Conservation (phyloP, 2,329 filamentous ascomycete species). For the Elsinoe fawcettii region DNA sequence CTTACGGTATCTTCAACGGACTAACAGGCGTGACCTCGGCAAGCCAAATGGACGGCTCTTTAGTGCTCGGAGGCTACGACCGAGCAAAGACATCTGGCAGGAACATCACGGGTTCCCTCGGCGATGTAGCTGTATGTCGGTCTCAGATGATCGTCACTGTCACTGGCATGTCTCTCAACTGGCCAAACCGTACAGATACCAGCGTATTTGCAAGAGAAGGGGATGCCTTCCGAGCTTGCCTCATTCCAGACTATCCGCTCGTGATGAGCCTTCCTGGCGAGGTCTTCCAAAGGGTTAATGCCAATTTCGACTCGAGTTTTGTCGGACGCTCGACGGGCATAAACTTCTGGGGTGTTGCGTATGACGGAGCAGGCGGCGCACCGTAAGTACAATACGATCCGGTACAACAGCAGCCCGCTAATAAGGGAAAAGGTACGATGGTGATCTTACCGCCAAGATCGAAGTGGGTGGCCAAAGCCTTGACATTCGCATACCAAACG, state of each 20-base stretch:
- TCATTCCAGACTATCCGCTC: not conserved
- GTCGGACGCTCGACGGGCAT: not conserved
- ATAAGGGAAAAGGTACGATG: not conserved
- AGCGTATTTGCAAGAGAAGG: not conserved
- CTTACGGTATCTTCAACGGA: not conserved
- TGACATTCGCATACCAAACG: not conserved
- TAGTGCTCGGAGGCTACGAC: slow-evolving; percentile 6
- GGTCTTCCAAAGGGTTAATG: not conserved
- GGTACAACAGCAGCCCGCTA: not conserved
- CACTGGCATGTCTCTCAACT: not conserved
- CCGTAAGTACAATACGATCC: not conserved
- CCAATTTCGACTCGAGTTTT: not conserved
- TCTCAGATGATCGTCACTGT: slow-evolving; percentile 6
- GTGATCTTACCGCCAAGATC: not conserved
- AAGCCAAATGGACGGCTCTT: not conserved
- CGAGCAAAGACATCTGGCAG: not conserved
- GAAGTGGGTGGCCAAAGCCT: not conserved
- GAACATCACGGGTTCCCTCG: not conserved
- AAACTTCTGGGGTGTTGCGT: slow-evolving; percentile 7
- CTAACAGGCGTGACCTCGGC: not conserved
- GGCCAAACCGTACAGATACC: not conserved
- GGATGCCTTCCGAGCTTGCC: not conserved
- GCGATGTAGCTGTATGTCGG: not conserved
- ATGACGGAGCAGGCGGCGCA: not conserved
- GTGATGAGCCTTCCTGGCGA: not conserved